Evolutionary conservation across 306 rosid genomes (phyloP).

Genomic region (Prunus mongolica): DNA sequence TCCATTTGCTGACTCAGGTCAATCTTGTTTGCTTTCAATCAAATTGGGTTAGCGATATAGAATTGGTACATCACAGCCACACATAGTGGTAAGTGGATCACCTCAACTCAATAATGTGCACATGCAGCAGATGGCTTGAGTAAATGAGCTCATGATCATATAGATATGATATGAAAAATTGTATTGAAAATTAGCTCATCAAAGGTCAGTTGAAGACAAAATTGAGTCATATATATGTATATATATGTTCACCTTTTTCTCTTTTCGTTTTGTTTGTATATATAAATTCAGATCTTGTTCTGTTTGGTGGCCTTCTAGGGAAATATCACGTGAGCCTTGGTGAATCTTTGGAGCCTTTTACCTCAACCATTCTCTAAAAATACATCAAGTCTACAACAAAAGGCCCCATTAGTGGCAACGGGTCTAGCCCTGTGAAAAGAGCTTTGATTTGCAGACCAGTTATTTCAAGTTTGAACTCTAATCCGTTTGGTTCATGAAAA

Average conservation of each 20-base stretch:
- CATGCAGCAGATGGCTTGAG: conserved; percentile 2
- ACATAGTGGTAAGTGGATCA: neutral
- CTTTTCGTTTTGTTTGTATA: no score
- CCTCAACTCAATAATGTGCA: conserved; percentile 9
- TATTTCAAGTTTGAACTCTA: rapidly evolving
- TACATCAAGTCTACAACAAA: no score
- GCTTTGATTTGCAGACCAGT: no score
- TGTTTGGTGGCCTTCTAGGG: neutral
- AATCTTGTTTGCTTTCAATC: neutral
- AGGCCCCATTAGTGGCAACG: no score
- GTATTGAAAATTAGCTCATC: neutral
- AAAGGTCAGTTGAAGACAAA: neutral
- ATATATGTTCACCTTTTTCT: no score
- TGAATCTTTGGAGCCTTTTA: neutral
- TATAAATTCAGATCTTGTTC: neutral
- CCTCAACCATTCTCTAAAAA: neutral
- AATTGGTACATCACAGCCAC: neutral
- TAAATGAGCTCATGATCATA: neutral
- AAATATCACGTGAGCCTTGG: neutral
- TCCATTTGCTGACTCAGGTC: neutral
- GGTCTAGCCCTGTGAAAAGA: no score
- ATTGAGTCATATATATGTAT: neutral
- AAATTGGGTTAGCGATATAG: neutral
- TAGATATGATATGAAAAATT: neutral
- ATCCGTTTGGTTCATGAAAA: no score